These are phyloP conservation scores for Plenodomus lindquistii DNA, from an alignment of 2,329 filamentous ascomycete genomes.

Conservation along the genomic window DNA sequence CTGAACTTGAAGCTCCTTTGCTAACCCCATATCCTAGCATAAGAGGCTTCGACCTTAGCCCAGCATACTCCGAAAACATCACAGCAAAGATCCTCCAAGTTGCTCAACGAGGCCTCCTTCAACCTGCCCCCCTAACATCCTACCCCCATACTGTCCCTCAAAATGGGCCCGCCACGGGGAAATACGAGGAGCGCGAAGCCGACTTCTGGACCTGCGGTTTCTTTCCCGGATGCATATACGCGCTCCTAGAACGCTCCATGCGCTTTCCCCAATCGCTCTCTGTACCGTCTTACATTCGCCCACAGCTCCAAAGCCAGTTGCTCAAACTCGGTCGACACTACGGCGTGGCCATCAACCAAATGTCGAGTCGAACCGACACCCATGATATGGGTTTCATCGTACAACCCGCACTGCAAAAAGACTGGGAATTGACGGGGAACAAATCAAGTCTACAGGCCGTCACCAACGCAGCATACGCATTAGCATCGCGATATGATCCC, in stretches of 20 bases:
- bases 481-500: constrained; percentile 50
- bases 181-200: constrained; percentile 41
- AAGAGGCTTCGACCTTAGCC: constrained; percentile 30
- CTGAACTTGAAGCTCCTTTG: too few species aligned
- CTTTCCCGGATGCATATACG: constrained; percentile 42
- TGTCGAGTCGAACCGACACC: constrained; percentile 52
- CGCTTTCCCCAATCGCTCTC: constrained; percentile 31
- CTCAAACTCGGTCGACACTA: constrained; percentile 36
- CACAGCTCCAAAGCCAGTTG: constrained; percentile 26
- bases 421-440: constrained; percentile 54
- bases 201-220: constrained; percentile 45
- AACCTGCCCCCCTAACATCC: constrained; percentile 27
- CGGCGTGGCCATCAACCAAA: constrained; percentile 35
- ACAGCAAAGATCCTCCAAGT: constrained; percentile 40
- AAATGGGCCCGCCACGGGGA: constrained; percentile 22
- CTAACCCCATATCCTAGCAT: too few species aligned
- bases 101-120: constrained; percentile 31
- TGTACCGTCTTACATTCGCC: constrained; percentile 19
- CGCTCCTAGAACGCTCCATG: constrained; percentile 37
- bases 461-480: constrained; percentile 49
- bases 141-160: constrained; percentile 43
- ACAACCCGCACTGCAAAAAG: constrained; percentile 51
- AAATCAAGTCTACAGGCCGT: constrained; percentile 47
- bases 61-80: constrained; percentile 36
- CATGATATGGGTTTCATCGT: constrained; percentile 62